Evolutionary conservation across 345 rosid species (phyloP), one percentile per base, ranked within the genome.

Genomic region (Ailanthus altissimus): DNA sequence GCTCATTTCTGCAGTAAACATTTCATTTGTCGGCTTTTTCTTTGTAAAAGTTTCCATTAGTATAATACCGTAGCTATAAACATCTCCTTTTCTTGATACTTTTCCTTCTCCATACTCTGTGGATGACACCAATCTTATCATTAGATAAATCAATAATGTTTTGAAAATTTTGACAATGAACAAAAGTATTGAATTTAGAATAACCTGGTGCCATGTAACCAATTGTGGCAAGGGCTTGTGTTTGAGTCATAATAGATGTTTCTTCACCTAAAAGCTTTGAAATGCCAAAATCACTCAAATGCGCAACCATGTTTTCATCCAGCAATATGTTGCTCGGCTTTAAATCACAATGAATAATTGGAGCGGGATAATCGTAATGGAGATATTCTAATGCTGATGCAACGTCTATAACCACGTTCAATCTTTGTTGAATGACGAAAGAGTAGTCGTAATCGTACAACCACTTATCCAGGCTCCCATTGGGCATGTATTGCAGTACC

Each of bases 11-110:
- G 38, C 82, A 0, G 9, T 58, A 69, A 68, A 75, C 23, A 42
- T 36, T 23, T 75, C 72, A 15, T 75, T 36, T 0, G 79, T 80
- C 0, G 76, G 72, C 59, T 54, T 80, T 57, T 61, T 70, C 42
- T 58, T 45, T 0, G 79, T 75, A 47, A 75, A 62, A 4, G 76
- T 70, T 64, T 80, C 79, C 79, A 80, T 80, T 15, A 80, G 20
- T 9, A 74, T 61, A n/a, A 79, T 69, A 20, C 79, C 72, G 5
- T 28, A 69, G 25, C 78, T 61, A 23, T 79, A 79, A 2, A 79
- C 72, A 69, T 69, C 82, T 2, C 72, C 26, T 49, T 68, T 75
- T 50, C 63, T 75, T 0, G 79, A 68, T 50, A 75, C 16, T 32
- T 40, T 60, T 18, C 78, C 65, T 13, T 8, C 51, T 38, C 78